A percentile compares a stretch with the other conserved stretches of the same genome.
These are phyloP conservation scores for Nigrospora sphaerica DNA, from an alignment of 2,329 filamentous ascomycete species.

Conservation along the genomic window DNA sequence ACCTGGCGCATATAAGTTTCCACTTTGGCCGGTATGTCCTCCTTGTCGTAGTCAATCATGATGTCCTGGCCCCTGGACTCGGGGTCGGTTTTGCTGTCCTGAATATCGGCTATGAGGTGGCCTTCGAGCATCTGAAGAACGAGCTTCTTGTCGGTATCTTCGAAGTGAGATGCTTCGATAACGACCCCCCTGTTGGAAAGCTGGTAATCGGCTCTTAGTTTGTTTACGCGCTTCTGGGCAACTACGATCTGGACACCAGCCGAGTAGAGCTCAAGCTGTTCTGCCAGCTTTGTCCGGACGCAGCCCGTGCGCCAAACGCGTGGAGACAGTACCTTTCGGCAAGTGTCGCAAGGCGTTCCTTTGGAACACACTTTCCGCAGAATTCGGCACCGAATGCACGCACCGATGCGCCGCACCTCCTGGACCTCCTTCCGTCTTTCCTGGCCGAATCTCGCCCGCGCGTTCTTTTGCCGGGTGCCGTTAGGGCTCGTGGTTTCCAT, in stretches of 20 bases:
- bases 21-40: conserved; percentile 52
- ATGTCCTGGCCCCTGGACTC: conserved; percentile 26
- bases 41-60: conserved; percentile 55
- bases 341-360: conserved; percentile 56
- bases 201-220: conserved; percentile 41
- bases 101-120: conserved; percentile 20
- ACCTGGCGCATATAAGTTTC: conserved; percentile 55
- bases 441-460: conserved; percentile 50
- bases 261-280: conserved; percentile 56
- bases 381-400: conserved; percentile 60
- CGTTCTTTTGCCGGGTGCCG: conserved; percentile 40
- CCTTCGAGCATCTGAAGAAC: conserved; percentile 33
- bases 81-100: conserved; percentile 17
- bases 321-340: conserved; percentile 54
- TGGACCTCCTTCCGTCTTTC: conserved; percentile 57
- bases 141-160: conserved; percentile 38
- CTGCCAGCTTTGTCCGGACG: conserved; percentile 53
- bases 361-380: conserved; percentile 60
- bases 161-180: conserved; percentile 55
- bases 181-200: conserved; percentile 40
- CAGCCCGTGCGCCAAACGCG: conserved; percentile 60
- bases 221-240: conserved; percentile 51
- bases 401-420: conserved; percentile 56
- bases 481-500: conserved; percentile 41
- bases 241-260: conserved; percentile 57